Evolutionary conservation across 495 filamentous ascomycete genomes (phyloP).

Genomic region (Aspergillus diversus): DNA sequence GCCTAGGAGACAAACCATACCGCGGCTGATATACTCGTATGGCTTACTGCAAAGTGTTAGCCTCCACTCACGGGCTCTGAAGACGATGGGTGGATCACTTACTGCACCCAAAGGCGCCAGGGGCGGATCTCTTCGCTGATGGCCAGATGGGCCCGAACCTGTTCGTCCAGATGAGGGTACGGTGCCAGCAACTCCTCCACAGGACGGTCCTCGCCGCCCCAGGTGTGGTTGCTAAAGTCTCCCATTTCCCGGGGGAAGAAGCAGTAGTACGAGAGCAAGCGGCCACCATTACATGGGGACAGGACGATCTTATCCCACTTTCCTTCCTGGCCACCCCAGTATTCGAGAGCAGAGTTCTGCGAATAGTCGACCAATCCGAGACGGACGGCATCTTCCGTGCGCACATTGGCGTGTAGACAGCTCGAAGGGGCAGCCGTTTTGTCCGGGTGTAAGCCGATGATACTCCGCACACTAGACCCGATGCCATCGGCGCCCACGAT

Average conservation of each 20-base stretch:
- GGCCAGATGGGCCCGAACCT: constrained; percentile 42
- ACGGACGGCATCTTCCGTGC: constrained; percentile 44
- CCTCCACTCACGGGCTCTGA: not conserved
- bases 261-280: constrained; percentile 53
- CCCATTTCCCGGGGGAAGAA: constrained; percentile 51
- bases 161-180: constrained; percentile 46
- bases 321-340: constrained; percentile 54
- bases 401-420: constrained; percentile 51
- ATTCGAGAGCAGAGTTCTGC: constrained; percentile 47
- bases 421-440: constrained; percentile 48
- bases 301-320: constrained; percentile 55
- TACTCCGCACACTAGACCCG: constrained; percentile 44
- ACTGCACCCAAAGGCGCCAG: constrained; percentile 54
- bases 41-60: constrained; percentile 27
- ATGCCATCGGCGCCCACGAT: constrained; percentile 52
- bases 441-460: constrained; percentile 48
- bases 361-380: constrained; percentile 50
- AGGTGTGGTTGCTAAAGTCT: constrained; percentile 46
- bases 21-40: constrained; percentile 42
- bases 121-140: constrained; percentile 52
- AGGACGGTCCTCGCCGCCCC: constrained; percentile 40
- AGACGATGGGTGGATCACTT: constrained; percentile 9
- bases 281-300: constrained; percentile 51
- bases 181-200: constrained; percentile 49
- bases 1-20: constrained; percentile 41